Base-by-base conservation (phyloP, 1,284 basidiomycete genomes). In the Schizophyllum amplum region DNA sequence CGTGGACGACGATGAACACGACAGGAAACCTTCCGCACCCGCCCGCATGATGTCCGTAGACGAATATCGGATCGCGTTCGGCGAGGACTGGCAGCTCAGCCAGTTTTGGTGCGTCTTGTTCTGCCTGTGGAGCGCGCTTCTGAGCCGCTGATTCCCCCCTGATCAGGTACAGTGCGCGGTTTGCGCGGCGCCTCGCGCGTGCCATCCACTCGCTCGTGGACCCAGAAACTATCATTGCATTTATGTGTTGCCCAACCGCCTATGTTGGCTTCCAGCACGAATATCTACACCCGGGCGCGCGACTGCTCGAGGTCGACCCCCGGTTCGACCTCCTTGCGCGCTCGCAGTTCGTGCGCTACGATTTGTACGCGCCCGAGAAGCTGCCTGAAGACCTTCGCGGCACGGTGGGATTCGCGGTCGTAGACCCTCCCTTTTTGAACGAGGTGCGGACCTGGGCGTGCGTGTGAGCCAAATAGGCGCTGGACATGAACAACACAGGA, bases 61-160 rank as follows among this genome's bases (percentile, higher is more conserved):
- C 47, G 74, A 76, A 56, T 77, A 73, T 59, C 68, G 69, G 24
- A 60, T 64, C 25, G 69, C 72, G 9, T 77, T 77, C 55, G 68
- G 71, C 21, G 75, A 76, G 66, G 74, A 77, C 64, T 77, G 75
- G 75, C 75, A 77, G 62, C 68, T 76, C 46, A 76, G 74, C 61
- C 75, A 77, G 64, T 77, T 76, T 57, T 76, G 75, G 75, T 76
- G 64, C 69, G 75, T 69, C 46, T 53, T 52, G 17, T n/a, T 25
- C 17, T 24, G 21, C 11, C 23, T 42, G 33, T 17, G 33, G 33
- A 3, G 33, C 2, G 33, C 13, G 33, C 13, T 52, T 20, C 33
- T 52, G 42, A 25, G 27, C 51, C 24, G 48, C 49, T 48, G 33
- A 55, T 48, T 47, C 26, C 42, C 55, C 48, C 51, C 57, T 58